Conservation (phyloP, 75 land plant genomes). For the Sequoiadendron giganteum region DNA sequence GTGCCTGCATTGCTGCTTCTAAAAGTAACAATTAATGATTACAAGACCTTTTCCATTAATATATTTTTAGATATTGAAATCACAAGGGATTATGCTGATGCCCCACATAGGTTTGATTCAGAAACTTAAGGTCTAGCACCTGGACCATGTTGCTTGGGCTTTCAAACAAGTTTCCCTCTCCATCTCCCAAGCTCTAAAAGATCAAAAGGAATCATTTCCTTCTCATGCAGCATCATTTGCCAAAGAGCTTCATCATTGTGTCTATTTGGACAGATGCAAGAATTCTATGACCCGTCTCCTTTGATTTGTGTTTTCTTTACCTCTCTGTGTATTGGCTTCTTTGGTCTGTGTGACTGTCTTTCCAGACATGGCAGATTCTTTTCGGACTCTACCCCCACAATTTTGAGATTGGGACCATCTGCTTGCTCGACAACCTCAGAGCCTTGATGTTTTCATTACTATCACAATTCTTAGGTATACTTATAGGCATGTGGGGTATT, state of each 20-base stretch:
- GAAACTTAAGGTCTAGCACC: neutral
- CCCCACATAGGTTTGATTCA: neutral
- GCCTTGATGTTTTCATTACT: neutral
- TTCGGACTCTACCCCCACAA: neutral
- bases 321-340: neutral
- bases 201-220: neutral
- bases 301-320: neutral
- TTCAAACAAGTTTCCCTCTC: neutral
- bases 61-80: neutral
- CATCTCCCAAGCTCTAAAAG: neutral
- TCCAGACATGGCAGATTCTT: neutral
- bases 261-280: neutral
- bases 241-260: neutral
- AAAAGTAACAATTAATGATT: neutral
- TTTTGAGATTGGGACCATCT: neutral
- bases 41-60: neutral
- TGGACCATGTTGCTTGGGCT: neutral
- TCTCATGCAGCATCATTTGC: neutral
- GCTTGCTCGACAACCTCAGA: neutral
- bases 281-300: neutral
- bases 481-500: neutral
- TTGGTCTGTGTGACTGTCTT: neutral
- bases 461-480: neutral
- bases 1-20: neutral
- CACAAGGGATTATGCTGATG: neutral